Evolutionary conservation across 2,329 filamentous ascomycete genomes (phyloP).

Genomic region (Penicillium sp.): DNA sequence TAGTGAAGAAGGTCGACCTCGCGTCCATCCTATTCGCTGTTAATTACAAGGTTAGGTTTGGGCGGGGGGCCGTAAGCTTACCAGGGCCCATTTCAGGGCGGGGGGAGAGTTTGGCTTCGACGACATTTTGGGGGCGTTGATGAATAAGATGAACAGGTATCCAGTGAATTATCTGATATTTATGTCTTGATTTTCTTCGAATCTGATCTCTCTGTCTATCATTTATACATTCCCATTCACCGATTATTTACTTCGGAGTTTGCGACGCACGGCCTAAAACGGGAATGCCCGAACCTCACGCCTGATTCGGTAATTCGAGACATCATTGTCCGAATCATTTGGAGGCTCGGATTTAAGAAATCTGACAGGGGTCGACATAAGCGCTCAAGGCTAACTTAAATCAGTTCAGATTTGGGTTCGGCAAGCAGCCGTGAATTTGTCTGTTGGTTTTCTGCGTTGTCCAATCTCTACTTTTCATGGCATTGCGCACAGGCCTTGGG

Average conservation of each 20-base stretch:
- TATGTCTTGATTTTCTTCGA: background rate
- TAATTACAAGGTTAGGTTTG: background rate
- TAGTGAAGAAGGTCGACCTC: constrained; percentile 62
- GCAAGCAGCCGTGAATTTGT: no score
- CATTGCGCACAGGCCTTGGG: no score
- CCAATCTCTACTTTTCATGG: no score
- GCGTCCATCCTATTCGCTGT: constrained; percentile 52
- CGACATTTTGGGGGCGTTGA: background rate
- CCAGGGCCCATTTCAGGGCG: background rate
- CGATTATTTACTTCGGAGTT: background rate
- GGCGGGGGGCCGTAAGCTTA: background rate
- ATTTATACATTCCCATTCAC: background rate
- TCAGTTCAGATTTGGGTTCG: no score
- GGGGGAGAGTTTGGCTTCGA: background rate
- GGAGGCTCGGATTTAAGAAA: background rate
- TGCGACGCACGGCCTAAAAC: background rate
- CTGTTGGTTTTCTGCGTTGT: no score
- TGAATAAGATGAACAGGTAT: background rate
- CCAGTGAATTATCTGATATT: background rate
- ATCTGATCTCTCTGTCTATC: background rate
- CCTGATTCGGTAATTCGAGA: background rate
- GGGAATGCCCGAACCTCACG: background rate
- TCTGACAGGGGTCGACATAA: background rate
- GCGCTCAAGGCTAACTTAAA: no score
- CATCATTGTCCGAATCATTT: background rate